Evolutionary conservation across 305 asterid species (phyloP).

Genomic region (Nicotiana rustica): DNA sequence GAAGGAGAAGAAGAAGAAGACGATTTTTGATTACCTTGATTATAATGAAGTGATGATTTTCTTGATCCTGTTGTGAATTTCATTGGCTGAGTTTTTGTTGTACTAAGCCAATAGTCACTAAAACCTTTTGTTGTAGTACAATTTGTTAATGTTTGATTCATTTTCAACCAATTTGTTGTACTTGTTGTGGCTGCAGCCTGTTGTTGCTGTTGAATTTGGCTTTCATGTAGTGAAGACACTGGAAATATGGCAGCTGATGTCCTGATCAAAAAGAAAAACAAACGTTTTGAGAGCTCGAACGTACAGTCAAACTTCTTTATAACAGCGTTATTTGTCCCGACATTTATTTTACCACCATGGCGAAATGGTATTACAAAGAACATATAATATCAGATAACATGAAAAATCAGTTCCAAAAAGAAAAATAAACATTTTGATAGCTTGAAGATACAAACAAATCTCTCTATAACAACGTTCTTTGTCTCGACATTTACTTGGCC

Average conservation of each 20-base stretch:
- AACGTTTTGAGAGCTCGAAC: no score
- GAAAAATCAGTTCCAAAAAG: no score
- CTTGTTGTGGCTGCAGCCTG: constrained; percentile 12
- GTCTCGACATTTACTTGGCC: no score
- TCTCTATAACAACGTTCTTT: no score
- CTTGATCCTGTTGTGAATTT: constrained; percentile 46
- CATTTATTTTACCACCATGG: no score
- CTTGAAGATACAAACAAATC: no score
- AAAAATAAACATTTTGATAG: no score
- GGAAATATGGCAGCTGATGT: constrained; percentile 37
- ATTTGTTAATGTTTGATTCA: constrained; percentile 40
- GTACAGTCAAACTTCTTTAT: no score
- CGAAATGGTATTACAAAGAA: no score
- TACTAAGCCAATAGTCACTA: constrained; percentile 62
- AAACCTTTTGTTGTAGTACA: constrained; percentile 51
- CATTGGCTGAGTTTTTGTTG: constrained; percentile 73
- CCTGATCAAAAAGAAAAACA: neutral
- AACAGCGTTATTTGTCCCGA: no score
- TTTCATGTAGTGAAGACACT: constrained; percentile 44
- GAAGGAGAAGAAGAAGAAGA: constrained; percentile 36
- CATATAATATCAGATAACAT: no score
- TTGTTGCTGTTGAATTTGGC: constrained; percentile 34
- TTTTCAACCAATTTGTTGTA: constrained; percentile 49
- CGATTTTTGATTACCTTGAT: constrained; percentile 34
- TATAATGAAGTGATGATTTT: neutral